A percentile compares a stretch with the other conserved stretches of the same genome.
These are phyloP conservation scores for Cyberlindnera euphorbiiphila DNA, from an alignment of 805 yeast species.

Conservation along the genomic window DNA sequence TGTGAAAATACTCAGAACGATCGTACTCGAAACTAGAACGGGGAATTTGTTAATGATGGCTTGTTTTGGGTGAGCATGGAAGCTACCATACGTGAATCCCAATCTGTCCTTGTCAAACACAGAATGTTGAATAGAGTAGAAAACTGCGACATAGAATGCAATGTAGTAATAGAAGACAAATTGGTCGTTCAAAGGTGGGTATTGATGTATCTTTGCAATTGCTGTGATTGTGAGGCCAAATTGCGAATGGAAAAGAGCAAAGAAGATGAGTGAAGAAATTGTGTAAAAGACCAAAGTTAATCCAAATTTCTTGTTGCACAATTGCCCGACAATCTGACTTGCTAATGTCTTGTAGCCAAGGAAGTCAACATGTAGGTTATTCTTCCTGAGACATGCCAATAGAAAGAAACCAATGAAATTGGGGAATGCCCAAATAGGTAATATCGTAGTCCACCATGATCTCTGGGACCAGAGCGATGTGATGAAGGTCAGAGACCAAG, in stretches of 20 bases:
- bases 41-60: slow-evolving; percentile 28
- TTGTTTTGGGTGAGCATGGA: slow-evolving; percentile 36
- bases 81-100: slow-evolving; percentile 37
- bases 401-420: slow-evolving; percentile 29
- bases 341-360: slow-evolving; percentile 32
- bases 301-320: slow-evolving; percentile 24
- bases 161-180: slow-evolving; percentile 49
- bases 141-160: slow-evolving; percentile 35
- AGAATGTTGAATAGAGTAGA: slow-evolving; percentile 49
- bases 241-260: slow-evolving; percentile 22
- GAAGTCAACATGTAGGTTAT: slow-evolving; percentile 36
- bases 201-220: slow-evolving; percentile 36
- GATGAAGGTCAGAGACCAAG: slow-evolving; percentile 28
- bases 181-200: slow-evolving; percentile 39
- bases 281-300: slow-evolving; percentile 20
- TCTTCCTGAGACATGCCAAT: slow-evolving; percentile 37
- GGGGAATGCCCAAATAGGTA: slow-evolving; percentile 24
- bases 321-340: slow-evolving; percentile 25
- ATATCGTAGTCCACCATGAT: slow-evolving; percentile 25
- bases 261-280: slow-evolving; percentile 26
- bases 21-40: slow-evolving; percentile 36
- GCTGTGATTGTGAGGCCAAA: slow-evolving; percentile 24
- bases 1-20: slow-evolving; percentile 31
- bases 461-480: slow-evolving; percentile 23
- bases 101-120: slow-evolving; percentile 54